These are phyloP conservation scores for Coniochaeta pulveracea DNA, from an alignment of 2,329 filamentous ascomycete species.

Conservation along the genomic window DNA sequence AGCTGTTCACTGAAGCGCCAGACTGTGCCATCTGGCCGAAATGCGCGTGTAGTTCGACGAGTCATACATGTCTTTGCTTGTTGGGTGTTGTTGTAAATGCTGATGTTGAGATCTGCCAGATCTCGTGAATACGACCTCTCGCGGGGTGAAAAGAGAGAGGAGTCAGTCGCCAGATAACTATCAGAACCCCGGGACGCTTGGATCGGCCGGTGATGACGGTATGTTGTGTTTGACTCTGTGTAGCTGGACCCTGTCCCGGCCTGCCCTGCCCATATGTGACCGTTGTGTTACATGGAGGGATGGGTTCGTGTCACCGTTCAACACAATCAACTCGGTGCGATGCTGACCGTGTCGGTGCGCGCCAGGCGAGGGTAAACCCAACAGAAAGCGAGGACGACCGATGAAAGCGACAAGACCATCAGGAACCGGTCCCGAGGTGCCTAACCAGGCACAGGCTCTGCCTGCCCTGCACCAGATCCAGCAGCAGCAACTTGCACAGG, in stretches of 20 bases:
- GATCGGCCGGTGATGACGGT: conserved; percentile 62
- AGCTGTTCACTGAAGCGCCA: too few species aligned
- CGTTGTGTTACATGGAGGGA: conserved; percentile 18
- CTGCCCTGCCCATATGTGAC: conserved; percentile 10
- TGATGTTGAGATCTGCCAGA: conserved; percentile 26
- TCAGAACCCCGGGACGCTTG: conserved; percentile 39
- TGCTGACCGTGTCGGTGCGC: conserved; percentile 19
- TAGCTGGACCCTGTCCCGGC: conserved; percentile 20
- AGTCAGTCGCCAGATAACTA: conserved; percentile 63
- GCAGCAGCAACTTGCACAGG: conserved; percentile 15
- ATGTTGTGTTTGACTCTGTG: conserved; percentile 37
- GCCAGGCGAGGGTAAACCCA: conserved; percentile 32
- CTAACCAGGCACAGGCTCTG: conserved; percentile 39
- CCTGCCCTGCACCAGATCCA: conserved; percentile 25
- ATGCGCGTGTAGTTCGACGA: too few species aligned
- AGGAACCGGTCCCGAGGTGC: conserved; percentile 43
- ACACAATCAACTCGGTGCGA: conserved; percentile 10
- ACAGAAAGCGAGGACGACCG: conserved; percentile 50
- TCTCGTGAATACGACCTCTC: conserved; percentile 41
- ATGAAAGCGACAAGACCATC: conserved; percentile 43
- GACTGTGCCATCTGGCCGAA: too few species aligned
- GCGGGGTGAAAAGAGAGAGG: conserved; percentile 70
- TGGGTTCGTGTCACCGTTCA: conserved; percentile 22
- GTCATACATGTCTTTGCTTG: too few species aligned
- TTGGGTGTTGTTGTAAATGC: conserved; percentile 11